These are phyloP conservation scores for Xerocomus brunneocitrinus DNA, from an alignment of 768 basidiomycete species.

Conservation along the genomic window DNA sequence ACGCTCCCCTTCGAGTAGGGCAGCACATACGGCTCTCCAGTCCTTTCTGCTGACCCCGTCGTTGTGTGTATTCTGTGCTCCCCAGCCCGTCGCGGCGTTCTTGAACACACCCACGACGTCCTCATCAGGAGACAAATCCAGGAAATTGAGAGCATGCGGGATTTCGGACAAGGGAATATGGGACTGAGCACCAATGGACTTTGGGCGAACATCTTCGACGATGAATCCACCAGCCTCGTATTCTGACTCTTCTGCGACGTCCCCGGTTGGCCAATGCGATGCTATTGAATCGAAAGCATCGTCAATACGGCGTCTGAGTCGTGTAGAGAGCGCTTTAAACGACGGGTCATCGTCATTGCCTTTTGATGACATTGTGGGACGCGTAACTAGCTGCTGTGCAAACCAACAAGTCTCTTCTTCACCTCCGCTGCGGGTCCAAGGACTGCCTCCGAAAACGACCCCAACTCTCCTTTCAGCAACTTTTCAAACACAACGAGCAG, in stretches of 20 bases:
- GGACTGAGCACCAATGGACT: constrained; percentile 5
- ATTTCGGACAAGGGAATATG: constrained; percentile 53
- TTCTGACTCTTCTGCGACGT: constrained; percentile 27
- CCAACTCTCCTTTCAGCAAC: constrained; percentile 41
- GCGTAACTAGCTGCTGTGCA: constrained; percentile 2
- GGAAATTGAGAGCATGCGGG: constrained; percentile 54
- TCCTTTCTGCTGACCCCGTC: constrained; percentile 56
- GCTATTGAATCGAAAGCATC: constrained; percentile 41
- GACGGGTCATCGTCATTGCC: constrained; percentile 20
- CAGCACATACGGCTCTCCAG: constrained; percentile 78
- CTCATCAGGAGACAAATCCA: constrained; percentile 70
- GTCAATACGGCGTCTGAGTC: constrained; percentile 47
- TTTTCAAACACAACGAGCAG: constrained; percentile 49
- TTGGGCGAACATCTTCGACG: constrained; percentile 18
- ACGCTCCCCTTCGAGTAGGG: constrained; percentile 50
- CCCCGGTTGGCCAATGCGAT: constrained; percentile 13
- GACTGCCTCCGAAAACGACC: constrained; percentile 35
- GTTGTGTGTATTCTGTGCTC: constrained; percentile 28
- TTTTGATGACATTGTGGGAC: constrained; percentile 10
- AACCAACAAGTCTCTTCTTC: constrained; percentile 39
- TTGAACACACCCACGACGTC: constrained; percentile 67
- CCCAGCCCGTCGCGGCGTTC: constrained; percentile 75
- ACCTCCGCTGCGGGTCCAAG: constrained; percentile 48
- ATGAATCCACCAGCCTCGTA: constrained; percentile 31
- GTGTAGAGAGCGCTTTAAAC: constrained; percentile 39